These are phyloP conservation scores for Suhomyces guaymorum DNA, from an alignment of 1,139 yeast species.

Conservation along the genomic window DNA sequence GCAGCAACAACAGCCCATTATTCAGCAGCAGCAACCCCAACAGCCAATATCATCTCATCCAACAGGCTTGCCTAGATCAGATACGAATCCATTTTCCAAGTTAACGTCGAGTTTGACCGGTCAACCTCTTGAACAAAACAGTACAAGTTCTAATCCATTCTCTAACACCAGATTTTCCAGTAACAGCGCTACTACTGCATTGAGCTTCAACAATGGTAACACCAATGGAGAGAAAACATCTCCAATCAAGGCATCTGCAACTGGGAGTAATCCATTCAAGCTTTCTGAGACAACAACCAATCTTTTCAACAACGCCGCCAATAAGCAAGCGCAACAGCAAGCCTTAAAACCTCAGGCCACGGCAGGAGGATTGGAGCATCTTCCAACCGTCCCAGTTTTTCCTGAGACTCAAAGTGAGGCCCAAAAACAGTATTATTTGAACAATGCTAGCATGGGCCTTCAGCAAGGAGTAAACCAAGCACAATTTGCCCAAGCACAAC, in stretches of 20 bases:
- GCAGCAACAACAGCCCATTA: conserved; percentile 19
- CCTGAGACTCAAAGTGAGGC: conserved; percentile 58
- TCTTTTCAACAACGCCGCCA: conserved; percentile 31
- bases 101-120: conserved; percentile 24
- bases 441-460: conserved; percentile 34
- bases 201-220: conserved; percentile 24
- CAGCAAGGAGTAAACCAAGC: conserved; percentile 15
- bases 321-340: conserved; percentile 22
- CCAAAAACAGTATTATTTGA: conserved; percentile 36
- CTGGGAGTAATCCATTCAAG: conserved; percentile 51
- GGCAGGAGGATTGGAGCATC: conserved; percentile 65
- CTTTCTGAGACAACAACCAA: conserved; percentile 40
- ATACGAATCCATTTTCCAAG: conserved; percentile 47
- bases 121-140: conserved; percentile 18
- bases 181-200: conserved; percentile 39
- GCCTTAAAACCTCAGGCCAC: conserved; percentile 52
- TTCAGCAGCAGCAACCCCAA: conserved; percentile 13
- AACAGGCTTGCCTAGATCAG: conserved; percentile 26
- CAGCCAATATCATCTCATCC: conserved; percentile 8
- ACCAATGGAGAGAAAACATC: conserved; percentile 16
- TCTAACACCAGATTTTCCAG: conserved; percentile 40
- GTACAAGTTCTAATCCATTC: conserved; percentile 51
- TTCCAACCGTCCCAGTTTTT: conserved; percentile 64
- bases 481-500: conserved; percentile 9
- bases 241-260: conserved; percentile 28